phyloP scores from a whole-genome alignment of 352 stramenopile genomes.

The Phytophthora sojae region DNA sequence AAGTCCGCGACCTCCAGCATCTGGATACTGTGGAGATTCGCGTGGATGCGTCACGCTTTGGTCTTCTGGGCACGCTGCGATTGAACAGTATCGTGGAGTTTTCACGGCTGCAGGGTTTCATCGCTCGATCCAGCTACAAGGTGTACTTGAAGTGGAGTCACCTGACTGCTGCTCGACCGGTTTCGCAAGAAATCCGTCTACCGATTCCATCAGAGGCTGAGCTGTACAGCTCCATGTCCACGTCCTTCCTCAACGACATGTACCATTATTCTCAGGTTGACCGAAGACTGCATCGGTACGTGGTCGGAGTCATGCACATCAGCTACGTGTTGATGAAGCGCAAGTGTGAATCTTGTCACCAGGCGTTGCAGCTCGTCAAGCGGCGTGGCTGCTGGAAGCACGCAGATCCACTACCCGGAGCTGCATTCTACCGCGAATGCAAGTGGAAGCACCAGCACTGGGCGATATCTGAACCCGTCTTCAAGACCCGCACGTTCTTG shows the following conservation, averaged over 20 bases:
- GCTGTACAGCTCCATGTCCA: constrained; percentile 52
- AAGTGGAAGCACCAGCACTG: constrained; percentile 40
- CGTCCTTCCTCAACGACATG: constrained; percentile 51
- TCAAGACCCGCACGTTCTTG: constrained; percentile 52
- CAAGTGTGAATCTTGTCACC: constrained; percentile 65
- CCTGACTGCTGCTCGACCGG: constrained; percentile 29
- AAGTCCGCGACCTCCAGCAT: constrained; percentile 53
- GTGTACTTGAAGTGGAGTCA: constrained; percentile 68
- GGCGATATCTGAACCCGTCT: constrained; percentile 36
- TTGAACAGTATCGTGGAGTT: constrained; percentile 55
- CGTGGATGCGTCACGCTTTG: constrained; percentile 56
- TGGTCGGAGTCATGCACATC: constrained; percentile 76
- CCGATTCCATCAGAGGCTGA: constrained; percentile 31
- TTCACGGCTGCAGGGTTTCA: constrained; percentile 61
- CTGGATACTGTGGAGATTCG: constrained; percentile 59
- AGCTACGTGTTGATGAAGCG: constrained; percentile 82
- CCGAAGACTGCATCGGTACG: constrained; percentile 59
- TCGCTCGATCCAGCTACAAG: constrained; percentile 68
- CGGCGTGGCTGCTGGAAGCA: constrained; percentile 56
- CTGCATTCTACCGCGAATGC: constrained; percentile 25
- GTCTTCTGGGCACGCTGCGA: constrained; percentile 40
- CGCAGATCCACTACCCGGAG: background rate
- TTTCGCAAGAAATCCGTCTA: background rate
- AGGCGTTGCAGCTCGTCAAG: constrained; percentile 53
- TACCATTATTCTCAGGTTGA: constrained; percentile 55